phyloP scores from a whole-genome alignment of 2,329 filamentous ascomycete genomes.

The Orbilia ellipsospora region DNA sequence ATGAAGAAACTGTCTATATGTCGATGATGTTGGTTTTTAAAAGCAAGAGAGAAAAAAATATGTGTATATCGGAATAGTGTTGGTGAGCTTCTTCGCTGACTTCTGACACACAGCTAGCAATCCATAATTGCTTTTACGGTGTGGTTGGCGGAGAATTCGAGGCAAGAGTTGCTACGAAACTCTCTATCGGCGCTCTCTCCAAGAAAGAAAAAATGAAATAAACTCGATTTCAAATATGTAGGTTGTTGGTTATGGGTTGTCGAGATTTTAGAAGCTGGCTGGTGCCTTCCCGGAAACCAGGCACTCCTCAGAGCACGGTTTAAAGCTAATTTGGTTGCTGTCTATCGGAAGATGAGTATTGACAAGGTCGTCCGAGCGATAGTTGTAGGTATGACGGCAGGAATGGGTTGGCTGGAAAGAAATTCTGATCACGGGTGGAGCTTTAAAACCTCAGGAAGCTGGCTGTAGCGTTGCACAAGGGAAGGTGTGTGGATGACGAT shows the following conservation, averaged over 20 bases:
- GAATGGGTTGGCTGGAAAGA: slow-evolving; percentile 32
- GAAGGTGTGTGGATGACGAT: slow-evolving; percentile 20
- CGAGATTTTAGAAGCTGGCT: not conserved
- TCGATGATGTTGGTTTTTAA: not conserved
- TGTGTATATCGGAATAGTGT: not conserved
- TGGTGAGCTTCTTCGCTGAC: not conserved
- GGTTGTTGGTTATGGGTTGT: not conserved
- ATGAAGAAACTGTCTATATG: not conserved
- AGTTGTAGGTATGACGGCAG: slow-evolving; percentile 34
- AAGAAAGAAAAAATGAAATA: not conserved
- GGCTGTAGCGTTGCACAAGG: slow-evolving; percentile 41
- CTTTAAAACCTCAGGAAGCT: slow-evolving; percentile 31
- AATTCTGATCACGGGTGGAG: slow-evolving; percentile 36
- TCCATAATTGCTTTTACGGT: slow-evolving; percentile 42
- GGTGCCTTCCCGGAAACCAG: slow-evolving; percentile 7
- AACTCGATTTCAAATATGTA: not conserved
- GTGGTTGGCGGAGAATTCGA: slow-evolving; percentile 13
- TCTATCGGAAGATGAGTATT: slow-evolving; percentile 1
- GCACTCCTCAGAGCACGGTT: not conserved
- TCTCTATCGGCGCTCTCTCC: slow-evolving; percentile 12
- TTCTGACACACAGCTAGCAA: slow-evolving; percentile 12
- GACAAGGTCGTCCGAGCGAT: slow-evolving; percentile 34
- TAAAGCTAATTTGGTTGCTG: slow-evolving; percentile 12
- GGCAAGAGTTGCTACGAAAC: slow-evolving; percentile 10
- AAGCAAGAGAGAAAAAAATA: slow-evolving; percentile 1